Conservation (phyloP, 768 basidiomycete species). For the Lactarius sp. region DNA sequence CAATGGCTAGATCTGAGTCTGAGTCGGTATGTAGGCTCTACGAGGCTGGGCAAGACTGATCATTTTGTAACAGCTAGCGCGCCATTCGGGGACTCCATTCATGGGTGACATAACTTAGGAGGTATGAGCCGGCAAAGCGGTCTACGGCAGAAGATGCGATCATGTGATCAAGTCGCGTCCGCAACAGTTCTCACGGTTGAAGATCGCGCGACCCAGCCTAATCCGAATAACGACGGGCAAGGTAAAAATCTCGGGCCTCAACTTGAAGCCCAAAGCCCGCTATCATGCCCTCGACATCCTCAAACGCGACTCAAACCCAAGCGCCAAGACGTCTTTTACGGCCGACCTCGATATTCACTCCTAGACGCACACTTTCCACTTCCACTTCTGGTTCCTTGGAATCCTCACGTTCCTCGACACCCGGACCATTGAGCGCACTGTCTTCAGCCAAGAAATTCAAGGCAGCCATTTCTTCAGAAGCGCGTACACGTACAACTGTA, state of each 20-base stretch:
- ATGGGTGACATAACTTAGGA: no score
- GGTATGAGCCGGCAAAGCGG: no score
- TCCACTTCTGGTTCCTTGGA: constrained; percentile 11
- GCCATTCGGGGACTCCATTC: no score
- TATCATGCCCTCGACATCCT: constrained; percentile 8
- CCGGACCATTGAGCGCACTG: constrained; percentile 16
- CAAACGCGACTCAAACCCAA: not conserved
- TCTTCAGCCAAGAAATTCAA: constrained; percentile 26
- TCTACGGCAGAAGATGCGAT: not conserved
- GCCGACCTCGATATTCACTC: constrained; percentile 17
- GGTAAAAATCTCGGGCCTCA: not conserved
- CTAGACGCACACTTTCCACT: constrained; percentile 15
- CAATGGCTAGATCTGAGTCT: no score
- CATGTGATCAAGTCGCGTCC: constrained; percentile 17
- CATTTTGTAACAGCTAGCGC: no score
- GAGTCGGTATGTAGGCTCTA: no score
- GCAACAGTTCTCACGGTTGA: constrained; percentile 14
- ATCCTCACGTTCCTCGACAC: constrained; percentile 17
- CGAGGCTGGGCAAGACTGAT: no score
- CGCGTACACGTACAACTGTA: constrained; percentile 23
- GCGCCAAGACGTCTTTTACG: constrained; percentile 14
- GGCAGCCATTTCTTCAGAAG: constrained; percentile 22
- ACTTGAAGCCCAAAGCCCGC: not conserved
- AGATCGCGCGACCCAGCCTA: not conserved
- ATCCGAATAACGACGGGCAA: not conserved